Evolutionary conservation across 106 monocot genomes (phyloP).

Genomic region (Dendrobium nobile): DNA sequence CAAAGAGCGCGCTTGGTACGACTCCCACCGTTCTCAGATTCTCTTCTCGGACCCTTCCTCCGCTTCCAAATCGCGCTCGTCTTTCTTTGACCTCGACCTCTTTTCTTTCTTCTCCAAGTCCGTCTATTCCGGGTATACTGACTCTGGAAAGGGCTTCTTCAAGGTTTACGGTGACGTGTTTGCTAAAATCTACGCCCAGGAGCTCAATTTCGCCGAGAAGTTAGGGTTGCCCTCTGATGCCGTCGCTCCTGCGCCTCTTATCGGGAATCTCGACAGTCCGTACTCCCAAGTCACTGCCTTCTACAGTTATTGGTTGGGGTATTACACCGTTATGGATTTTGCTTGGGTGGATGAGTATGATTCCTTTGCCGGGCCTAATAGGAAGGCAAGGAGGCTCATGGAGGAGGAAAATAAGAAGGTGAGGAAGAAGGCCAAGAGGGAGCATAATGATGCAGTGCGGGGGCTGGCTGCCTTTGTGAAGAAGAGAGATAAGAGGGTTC

Average conservation of each 20-base stretch:
- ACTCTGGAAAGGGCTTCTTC: conserved; percentile 75
- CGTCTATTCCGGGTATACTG: conserved; percentile 74
- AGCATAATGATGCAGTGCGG: conserved; percentile 72
- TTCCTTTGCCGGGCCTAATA: conserved; percentile 40
- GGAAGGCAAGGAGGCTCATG: conserved; percentile 65
- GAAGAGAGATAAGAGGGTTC: conserved; percentile 96
- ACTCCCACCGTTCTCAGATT: conserved; percentile 94
- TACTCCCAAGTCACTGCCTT: conserved; percentile 76
- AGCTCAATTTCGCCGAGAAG: conserved; percentile 53
- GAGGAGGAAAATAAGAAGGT: conserved; percentile 94
- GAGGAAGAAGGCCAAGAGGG: conserved; percentile 73
- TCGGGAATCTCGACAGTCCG: conserved; percentile 76
- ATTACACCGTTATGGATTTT: conserved; percentile 74
- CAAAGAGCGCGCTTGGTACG: conserved; percentile 75
- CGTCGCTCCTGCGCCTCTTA: conserved; percentile 47
- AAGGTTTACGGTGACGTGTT: conserved; percentile 90
- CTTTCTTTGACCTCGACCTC: conserved; percentile 50
- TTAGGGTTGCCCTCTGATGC: conserved; percentile 34
- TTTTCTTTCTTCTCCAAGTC: conserved; percentile 69
- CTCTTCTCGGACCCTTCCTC: conserved; percentile 61
- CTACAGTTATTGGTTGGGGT: conserved; percentile 80
- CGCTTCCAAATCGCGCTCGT: conserved; percentile 15
- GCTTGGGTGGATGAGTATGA: conserved; percentile 83
- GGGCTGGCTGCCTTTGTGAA: conserved; percentile 79
- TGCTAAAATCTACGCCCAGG: conserved; percentile 51